Evolutionary conservation across 441 rosid species (phyloP).

Genomic region (Rhodomyrtus psidioides): DNA sequence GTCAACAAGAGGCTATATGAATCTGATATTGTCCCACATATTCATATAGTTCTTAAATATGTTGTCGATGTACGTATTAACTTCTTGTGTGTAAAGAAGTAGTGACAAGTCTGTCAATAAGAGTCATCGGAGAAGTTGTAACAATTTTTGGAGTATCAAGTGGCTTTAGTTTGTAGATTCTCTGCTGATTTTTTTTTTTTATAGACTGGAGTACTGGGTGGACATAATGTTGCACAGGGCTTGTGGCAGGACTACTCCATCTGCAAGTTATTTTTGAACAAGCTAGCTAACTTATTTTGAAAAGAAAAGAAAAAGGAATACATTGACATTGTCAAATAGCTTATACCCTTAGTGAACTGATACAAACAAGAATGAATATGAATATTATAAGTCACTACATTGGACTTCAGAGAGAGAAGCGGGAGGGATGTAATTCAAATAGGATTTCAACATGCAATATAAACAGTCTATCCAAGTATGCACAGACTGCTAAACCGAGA

Average conservation of each 20-base stretch:
- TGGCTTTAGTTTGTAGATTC: background rate
- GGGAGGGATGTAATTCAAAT: background rate
- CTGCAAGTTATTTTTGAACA: background rate
- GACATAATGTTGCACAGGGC: background rate
- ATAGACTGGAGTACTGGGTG: background rate
- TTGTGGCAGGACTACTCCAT: background rate
- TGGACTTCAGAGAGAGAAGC: background rate
- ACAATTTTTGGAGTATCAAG: background rate
- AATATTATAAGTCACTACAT: background rate
- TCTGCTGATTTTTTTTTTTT: background rate
- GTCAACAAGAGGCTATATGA: background rate
- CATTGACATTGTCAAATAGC: background rate
- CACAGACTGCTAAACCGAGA: background rate
- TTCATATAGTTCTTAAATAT: background rate
- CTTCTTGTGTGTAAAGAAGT: background rate
- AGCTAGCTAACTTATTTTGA: background rate
- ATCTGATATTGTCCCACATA: background rate
- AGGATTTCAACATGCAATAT: background rate
- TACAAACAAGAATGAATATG: background rate
- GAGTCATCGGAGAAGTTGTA: background rate
- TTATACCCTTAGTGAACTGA: background rate
- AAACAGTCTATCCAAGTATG: background rate
- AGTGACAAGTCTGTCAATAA: background rate
- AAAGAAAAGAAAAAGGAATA: background rate
- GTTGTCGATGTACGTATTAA: background rate